A percentile compares a stretch with the other conserved stretches of the same genome.
These are phyloP conservation scores for Nothophoma quercina DNA, from an alignment of 2,329 filamentous ascomycete genomes.

Conservation along the genomic window DNA sequence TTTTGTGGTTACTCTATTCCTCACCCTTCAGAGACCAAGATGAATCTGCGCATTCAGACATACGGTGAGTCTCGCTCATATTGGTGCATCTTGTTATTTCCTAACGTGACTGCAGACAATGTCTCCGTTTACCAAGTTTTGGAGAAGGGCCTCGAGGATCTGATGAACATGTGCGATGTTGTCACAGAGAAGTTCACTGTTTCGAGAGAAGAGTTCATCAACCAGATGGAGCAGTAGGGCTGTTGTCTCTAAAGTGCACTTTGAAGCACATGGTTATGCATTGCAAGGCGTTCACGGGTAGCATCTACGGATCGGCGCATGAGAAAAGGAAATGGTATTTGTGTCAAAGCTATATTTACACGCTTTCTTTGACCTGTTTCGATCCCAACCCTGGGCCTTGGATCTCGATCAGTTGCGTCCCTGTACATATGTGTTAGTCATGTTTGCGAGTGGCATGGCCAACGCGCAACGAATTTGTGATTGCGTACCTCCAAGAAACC, in stretches of 20 bases:
- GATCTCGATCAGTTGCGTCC: conserved; percentile 46
- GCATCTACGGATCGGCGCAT: conserved; percentile 34
- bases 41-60: conserved; percentile 97
- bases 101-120: conserved; percentile 63
- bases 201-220: conserved; percentile 69
- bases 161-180: conserved; percentile 92
- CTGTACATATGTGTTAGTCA: conserved; percentile 31
- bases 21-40: conserved; percentile 92
- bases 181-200: conserved; percentile 87
- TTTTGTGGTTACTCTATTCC: conserved; percentile 99
- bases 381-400: conserved; percentile 10
- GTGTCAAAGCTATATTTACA: conserved; percentile 46
- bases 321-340: conserved; percentile 48
- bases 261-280: conserved; percentile 30
- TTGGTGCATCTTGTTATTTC: background rate
- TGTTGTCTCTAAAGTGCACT: background rate
- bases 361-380: conserved; percentile 27
- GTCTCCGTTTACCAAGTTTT: conserved; percentile 84
- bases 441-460: background rate
- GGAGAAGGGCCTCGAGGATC: conserved; percentile 86
- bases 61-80: conserved; percentile 69
- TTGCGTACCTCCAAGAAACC: conserved; percentile 88
- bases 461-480: background rate
- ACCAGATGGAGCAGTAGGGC: conserved; percentile 38
- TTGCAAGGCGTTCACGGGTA: conserved; percentile 43